Evolutionary conservation across 306 rosid species (phyloP).

Genomic region (Echinosophora koreensis): DNA sequence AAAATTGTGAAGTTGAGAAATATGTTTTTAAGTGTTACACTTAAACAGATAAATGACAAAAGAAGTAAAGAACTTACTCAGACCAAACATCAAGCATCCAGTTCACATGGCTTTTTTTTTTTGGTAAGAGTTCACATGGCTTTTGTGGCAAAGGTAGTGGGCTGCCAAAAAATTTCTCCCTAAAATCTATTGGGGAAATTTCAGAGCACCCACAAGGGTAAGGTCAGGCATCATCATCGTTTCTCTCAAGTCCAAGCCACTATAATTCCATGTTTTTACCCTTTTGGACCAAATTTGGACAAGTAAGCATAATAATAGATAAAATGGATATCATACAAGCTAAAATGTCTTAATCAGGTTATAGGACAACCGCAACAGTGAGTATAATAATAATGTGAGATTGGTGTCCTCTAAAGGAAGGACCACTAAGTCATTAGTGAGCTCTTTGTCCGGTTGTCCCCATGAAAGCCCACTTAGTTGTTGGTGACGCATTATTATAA

Average conservation of each 20-base stretch:
- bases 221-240: neutral
- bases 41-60: too few species aligned
- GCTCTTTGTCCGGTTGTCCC: conserved; percentile 42
- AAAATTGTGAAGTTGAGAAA: too few species aligned
- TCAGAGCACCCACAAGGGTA: too few species aligned
- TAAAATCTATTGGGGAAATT: too few species aligned
- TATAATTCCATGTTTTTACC: neutral
- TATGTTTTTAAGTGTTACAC: too few species aligned
- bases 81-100: too few species aligned
- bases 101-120: too few species aligned
- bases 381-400: neutral
- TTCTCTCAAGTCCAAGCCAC: neutral
- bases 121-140: too few species aligned
- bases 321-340: neutral
- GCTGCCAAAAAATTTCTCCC: too few species aligned
- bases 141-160: too few species aligned
- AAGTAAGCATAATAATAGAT: neutral
- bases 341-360: conserved; percentile 37
- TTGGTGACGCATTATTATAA: neutral
- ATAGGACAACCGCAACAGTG: neutral
- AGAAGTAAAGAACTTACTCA: too few species aligned
- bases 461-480: conserved; percentile 1
- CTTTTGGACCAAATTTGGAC: neutral
- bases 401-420: conserved; percentile 32
- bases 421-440: conserved; percentile 29